Base-by-base conservation (phyloP, 176 grass and related monocot genomes). In the Avena sativa region DNA sequence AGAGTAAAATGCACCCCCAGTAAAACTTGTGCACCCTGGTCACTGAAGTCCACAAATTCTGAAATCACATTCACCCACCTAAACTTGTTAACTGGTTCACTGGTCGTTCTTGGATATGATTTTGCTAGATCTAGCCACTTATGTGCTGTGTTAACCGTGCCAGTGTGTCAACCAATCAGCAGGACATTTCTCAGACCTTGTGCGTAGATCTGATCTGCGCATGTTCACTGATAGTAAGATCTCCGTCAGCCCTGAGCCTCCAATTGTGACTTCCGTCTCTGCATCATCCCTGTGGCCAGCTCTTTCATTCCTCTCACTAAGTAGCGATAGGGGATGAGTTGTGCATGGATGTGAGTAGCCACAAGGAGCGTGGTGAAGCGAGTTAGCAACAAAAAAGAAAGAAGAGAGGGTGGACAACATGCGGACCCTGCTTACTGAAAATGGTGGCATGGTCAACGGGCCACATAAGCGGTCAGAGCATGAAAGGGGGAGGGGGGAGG, bases 21-120 rank as follows among this genome's bases (percentile, higher is more conserved):
- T 48, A 12, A 7, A 73, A 73, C 43, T 25, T 73, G 71, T 47
- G 46, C n/a, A 13, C 44, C 43, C 71, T 3, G 44, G 43, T 48
- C 71, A 73, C 43, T 49, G 48, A 47, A 43, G 70, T 48, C 71
- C 43, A 73, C 70, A 25, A 73, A 73, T 67, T 67, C 64, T 67
- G 28, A 67, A 67, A 67, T 30, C 30, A 67, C 6, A 17, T 28
- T 67, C 64, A 67, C 64, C 53, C 28, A 67, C 28, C 64, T 67
- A 67, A 73, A 48, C 43, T 21, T 73, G 70, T 13, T 21, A 73
- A 23, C 71, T 21, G 71, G 71, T 73, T 48, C 71, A 73, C n/a
- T 0, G 40, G n/a, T 25, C 48, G 43, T 73, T 48, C 71, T 73
- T 20, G 19, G 20, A 73, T 48, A n/a, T 73, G 71, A 44, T 49